Evolutionary conservation across 768 basidiomycete genomes (phyloP).

Genomic region (Suillus plorans): DNA sequence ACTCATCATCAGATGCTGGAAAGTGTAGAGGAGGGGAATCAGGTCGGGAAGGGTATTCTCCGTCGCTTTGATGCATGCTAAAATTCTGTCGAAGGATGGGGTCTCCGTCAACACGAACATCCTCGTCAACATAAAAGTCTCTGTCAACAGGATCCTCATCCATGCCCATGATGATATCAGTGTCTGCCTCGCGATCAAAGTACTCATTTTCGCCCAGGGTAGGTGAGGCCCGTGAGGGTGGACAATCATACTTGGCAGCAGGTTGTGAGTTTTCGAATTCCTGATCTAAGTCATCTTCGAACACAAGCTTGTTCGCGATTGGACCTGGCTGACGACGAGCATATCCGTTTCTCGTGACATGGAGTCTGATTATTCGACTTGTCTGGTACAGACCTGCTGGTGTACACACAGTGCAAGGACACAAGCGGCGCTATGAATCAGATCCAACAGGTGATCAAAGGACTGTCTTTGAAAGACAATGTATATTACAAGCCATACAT

Average conservation of each 20-base stretch:
- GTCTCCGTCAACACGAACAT: background rate
- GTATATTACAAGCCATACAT: background rate
- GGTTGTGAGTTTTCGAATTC: background rate
- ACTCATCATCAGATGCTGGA: background rate
- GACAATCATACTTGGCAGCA: background rate
- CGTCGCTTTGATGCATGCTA: background rate
- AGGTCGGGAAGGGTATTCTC: background rate
- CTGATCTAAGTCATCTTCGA: background rate
- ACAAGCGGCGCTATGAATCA: background rate
- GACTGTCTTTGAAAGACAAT: background rate
- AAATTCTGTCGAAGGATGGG: too few relatives aligned
- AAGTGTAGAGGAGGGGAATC: background rate
- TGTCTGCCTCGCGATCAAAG: background rate
- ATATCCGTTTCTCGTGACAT: background rate
- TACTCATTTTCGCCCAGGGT: background rate
- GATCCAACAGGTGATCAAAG: background rate
- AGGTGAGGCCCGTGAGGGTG: background rate
- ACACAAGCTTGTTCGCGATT: background rate
- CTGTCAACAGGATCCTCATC: background rate
- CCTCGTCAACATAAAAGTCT: background rate
- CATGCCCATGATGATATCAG: background rate
- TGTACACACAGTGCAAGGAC: constrained; percentile 1
- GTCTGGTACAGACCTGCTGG: background rate
- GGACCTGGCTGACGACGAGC: background rate
- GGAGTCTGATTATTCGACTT: background rate